phyloP scores from a whole-genome alignment of 1,139 yeast genomes.

The Wickerhamiella infanticola region DNA sequence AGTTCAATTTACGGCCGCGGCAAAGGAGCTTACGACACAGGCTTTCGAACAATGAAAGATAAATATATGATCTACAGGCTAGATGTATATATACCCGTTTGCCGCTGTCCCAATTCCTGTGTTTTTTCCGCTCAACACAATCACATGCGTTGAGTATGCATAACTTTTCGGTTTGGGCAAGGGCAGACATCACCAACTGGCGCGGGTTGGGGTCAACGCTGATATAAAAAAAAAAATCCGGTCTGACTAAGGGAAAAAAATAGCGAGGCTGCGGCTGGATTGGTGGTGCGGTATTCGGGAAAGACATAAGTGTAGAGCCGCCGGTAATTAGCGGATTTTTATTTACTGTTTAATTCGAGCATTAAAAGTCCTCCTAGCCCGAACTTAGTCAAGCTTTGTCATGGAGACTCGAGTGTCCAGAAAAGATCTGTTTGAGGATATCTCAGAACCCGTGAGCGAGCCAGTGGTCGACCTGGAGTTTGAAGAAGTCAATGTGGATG shows the following conservation, averaged over 20 bases:
- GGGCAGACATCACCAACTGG: background rate
- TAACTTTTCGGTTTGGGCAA: background rate
- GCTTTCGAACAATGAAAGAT: background rate
- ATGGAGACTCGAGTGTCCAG: constrained; percentile 12
- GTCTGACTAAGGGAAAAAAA: too few species aligned
- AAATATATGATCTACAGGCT: background rate
- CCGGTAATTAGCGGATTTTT: too few species aligned
- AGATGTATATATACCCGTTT: background rate
- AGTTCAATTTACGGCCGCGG: background rate
- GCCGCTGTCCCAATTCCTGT: background rate
- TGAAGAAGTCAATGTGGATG: constrained; percentile 13
- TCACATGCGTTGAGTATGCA: background rate
- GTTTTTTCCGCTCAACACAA: background rate
- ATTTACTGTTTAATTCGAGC: too few species aligned
- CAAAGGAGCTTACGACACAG: background rate
- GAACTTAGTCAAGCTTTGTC: background rate
- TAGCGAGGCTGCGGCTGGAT: too few species aligned
- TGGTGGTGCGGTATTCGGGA: too few species aligned
- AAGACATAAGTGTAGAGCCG: too few species aligned
- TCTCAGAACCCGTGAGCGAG: constrained; percentile 6
- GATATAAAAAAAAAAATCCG: too few species aligned
- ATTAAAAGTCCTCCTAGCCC: too few species aligned
- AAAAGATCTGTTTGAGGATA: constrained; percentile 10
- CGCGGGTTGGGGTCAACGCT: background rate
- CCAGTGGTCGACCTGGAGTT: constrained; percentile 16